These are phyloP conservation scores for Chaetomium sp. DNA, from an alignment of 2,329 filamentous ascomycete genomes.

Conservation along the genomic window DNA sequence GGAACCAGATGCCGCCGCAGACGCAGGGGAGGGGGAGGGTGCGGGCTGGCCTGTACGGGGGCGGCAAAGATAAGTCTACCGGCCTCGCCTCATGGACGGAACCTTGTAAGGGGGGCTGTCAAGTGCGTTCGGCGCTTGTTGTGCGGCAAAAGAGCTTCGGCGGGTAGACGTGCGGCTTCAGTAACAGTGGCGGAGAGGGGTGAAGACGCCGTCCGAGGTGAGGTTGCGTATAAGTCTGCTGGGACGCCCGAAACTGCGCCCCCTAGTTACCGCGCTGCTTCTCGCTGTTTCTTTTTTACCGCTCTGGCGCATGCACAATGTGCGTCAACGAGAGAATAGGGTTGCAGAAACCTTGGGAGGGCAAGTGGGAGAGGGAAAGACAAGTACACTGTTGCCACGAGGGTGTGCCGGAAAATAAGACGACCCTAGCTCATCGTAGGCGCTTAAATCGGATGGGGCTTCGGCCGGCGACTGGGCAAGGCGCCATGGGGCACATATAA, in stretches of 20 bases:
- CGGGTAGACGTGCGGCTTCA: constrained; percentile 12
- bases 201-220: background rate
- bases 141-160: constrained; percentile 37
- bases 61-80: constrained; percentile 39
- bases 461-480: constrained; percentile 47
- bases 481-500: constrained; percentile 40
- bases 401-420: constrained; percentile 46
- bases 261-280: constrained; percentile 16
- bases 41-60: constrained; percentile 36
- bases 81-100: constrained; percentile 32
- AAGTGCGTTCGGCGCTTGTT: constrained; percentile 42
- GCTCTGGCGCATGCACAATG: constrained; percentile 24
- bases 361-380: constrained; percentile 26
- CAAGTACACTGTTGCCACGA: constrained; percentile 30
- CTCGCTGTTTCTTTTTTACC: constrained; percentile 14
- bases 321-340: constrained; percentile 16
- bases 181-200: constrained; percentile 12
- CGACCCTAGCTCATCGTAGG: constrained; percentile 47
- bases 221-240: constrained; percentile 9
- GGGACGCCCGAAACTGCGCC: constrained; percentile 7
- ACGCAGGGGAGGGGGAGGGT: constrained; percentile 35
- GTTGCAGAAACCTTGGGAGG: constrained; percentile 24
- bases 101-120: constrained; percentile 27
- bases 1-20: constrained; percentile 35
- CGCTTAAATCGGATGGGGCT: constrained; percentile 45